phyloP scores from a whole-genome alignment of 2,329 filamentous ascomycete genomes.

The Colletotrichum lini region DNA sequence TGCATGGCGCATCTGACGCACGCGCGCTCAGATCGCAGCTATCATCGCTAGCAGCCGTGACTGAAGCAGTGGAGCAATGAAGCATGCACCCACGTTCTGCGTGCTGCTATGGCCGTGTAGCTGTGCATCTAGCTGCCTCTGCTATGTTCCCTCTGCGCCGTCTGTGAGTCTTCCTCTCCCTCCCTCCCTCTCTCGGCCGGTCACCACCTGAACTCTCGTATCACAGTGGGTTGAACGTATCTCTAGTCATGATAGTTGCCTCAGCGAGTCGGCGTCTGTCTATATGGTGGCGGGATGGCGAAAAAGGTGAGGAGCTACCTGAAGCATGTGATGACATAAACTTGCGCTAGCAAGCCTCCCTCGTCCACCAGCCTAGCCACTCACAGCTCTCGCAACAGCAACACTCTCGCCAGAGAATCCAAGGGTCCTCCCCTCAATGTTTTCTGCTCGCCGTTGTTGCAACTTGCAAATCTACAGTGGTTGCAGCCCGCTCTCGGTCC shows the following conservation, averaged over 20 bases:
- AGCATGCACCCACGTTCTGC: neutral
- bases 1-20: neutral
- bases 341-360: conserved; percentile 19
- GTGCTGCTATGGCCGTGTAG: neutral
- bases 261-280: neutral
- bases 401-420: neutral
- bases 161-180: neutral
- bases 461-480: conserved; percentile 21
- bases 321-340: conserved; percentile 42
- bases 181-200: neutral
- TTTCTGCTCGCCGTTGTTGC: conserved; percentile 22
- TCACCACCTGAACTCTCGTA: neutral
- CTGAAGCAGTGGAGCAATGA: too few relatives aligned
- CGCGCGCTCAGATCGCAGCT: conserved; percentile 6
- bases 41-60: too few relatives aligned
- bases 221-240: neutral
- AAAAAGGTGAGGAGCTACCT: conserved; percentile 21
- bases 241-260: neutral
- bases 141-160: neutral
- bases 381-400: conserved; percentile 27
- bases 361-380: conserved; percentile 8
- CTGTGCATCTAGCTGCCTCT: too few relatives aligned
- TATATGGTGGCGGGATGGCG: conserved; percentile 17
- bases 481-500: conserved; percentile 7
- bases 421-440: conserved; percentile 14